Evolutionary conservation across 179 eudicot genomes (phyloP).

Genomic region (Silene vulgaris): DNA sequence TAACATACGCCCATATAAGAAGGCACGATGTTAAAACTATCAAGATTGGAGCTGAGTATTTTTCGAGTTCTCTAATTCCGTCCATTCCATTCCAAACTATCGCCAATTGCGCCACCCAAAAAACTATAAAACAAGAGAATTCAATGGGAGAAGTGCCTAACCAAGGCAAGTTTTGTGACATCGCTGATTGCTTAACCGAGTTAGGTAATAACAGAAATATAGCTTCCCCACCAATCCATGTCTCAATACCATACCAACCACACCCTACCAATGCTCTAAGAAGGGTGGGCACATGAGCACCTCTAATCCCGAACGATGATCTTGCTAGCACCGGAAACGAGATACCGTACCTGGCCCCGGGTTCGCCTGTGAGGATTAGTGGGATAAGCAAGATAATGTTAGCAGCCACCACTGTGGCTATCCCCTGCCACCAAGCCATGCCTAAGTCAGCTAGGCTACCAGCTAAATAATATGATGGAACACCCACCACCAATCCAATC

Average conservation of each 20-base stretch:
- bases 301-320: constrained; percentile 79
- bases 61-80: constrained; percentile 71
- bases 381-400: constrained; percentile 61
- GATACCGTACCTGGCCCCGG: constrained; percentile 75
- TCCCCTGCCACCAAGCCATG: constrained; percentile 99
- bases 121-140: constrained; percentile 62
- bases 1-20: constrained; percentile 71
- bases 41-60: constrained; percentile 80
- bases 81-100: constrained; percentile 86
- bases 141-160: constrained; percentile 88
- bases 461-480: constrained; percentile 87
- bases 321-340: constrained; percentile 85
- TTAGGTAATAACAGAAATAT: constrained; percentile 61
- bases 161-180: constrained; percentile 52
- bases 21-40: constrained; percentile 60
- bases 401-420: constrained; percentile 79
- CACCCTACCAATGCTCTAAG: constrained; percentile 85
- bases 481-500: constrained; percentile 91
- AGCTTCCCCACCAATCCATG: constrained; percentile 99
- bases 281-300: constrained; percentile 79
- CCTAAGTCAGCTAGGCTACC: constrained; percentile 94
- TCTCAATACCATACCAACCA: constrained; percentile 96
- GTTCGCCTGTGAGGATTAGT: constrained; percentile 71
- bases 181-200: constrained; percentile 37
- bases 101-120: constrained; percentile 74